Percentiles rank a stretch among this genome's conserved stretches.
Conservation (phyloP, 352 stramenopile genomes). For the Pythium rhizo-oryzae region DNA sequence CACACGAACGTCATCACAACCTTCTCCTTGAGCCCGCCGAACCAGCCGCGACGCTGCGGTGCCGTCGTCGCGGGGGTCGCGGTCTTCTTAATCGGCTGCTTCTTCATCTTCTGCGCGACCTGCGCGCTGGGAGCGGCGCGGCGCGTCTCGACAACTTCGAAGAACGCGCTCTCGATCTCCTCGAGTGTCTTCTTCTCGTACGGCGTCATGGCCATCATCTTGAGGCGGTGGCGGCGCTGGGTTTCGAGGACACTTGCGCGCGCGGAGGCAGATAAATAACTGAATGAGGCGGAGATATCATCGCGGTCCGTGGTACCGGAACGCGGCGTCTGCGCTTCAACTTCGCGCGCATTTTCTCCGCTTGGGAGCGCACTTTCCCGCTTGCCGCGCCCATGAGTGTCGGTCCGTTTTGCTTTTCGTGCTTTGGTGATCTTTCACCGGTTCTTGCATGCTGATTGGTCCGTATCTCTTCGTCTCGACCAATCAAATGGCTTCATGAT, state of each 20-base stretch:
- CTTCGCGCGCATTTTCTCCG: slow-evolving; percentile 18
- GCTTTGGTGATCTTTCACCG: slow-evolving; percentile 23
- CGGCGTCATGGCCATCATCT: slow-evolving; percentile 33
- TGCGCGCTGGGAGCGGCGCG: not conserved
- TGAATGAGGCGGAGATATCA: slow-evolving; percentile 8
- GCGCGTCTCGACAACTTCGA: slow-evolving; percentile 17
- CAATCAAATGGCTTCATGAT: slow-evolving; percentile 14
- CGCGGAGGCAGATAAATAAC: slow-evolving; percentile 20
- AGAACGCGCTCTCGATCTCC: slow-evolving; percentile 27
- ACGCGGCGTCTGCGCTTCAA: not conserved
- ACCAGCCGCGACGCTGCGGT: slow-evolving; percentile 11
- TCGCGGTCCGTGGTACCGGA: not conserved
- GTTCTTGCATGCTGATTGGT: slow-evolving; percentile 22
- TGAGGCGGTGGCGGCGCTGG: not conserved
- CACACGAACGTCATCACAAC: slow-evolving; percentile 27
- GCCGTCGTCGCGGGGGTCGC: not conserved
- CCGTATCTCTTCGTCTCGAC: slow-evolving; percentile 6
- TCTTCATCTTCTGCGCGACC: not conserved
- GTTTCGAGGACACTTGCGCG: slow-evolving; percentile 1
- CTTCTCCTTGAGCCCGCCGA: slow-evolving; percentile 18
- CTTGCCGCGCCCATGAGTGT: not conserved
- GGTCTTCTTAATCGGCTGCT: not conserved
- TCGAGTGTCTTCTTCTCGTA: slow-evolving; percentile 29
- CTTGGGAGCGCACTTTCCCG: slow-evolving; percentile 16
- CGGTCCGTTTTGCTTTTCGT: not conserved